phyloP scores from a whole-genome alignment of 2,329 filamentous ascomycete genomes.

The Fusarium buharicum region DNA sequence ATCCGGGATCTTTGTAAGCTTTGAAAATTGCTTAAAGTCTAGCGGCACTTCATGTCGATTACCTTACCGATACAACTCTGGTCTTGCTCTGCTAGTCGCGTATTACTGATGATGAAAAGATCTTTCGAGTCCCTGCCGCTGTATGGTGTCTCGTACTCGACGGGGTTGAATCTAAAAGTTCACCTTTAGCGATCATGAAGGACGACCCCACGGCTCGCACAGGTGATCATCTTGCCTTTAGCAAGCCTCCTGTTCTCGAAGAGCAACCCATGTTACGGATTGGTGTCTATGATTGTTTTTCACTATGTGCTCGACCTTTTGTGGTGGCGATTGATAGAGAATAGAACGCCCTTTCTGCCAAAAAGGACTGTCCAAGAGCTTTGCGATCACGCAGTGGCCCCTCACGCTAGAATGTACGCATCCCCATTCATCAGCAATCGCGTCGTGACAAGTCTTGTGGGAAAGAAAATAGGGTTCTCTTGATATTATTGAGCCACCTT shows the following conservation, averaged over 20 bases:
- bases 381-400: neutral
- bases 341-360: slow-evolving; percentile 6
- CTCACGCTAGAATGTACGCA: neutral
- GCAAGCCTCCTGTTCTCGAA: neutral
- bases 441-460: no score
- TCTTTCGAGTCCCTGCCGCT: slow-evolving; percentile 1
- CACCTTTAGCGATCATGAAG: neutral
- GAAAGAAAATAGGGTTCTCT: no score
- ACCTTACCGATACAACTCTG: slow-evolving; percentile 21
- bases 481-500: no score
- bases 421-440: slow-evolving; percentile 9
- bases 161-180: neutral
- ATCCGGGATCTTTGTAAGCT: neutral
- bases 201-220: slow-evolving; percentile 20
- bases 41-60: slow-evolving; percentile 17
- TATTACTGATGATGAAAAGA: slow-evolving; percentile 11
- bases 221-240: slow-evolving; percentile 4
- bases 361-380: neutral
- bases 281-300: slow-evolving; percentile 3
- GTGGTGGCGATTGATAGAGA: slow-evolving; percentile 9
- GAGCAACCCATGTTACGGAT: neutral
- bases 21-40: slow-evolving; percentile 13
- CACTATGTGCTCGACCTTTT: slow-evolving; percentile 5
- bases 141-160: slow-evolving; percentile 21
- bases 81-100: slow-evolving; percentile 25